phyloP scores from a whole-genome alignment of 805 yeast species.

The Jamesozyma jinghongensis region DNA sequence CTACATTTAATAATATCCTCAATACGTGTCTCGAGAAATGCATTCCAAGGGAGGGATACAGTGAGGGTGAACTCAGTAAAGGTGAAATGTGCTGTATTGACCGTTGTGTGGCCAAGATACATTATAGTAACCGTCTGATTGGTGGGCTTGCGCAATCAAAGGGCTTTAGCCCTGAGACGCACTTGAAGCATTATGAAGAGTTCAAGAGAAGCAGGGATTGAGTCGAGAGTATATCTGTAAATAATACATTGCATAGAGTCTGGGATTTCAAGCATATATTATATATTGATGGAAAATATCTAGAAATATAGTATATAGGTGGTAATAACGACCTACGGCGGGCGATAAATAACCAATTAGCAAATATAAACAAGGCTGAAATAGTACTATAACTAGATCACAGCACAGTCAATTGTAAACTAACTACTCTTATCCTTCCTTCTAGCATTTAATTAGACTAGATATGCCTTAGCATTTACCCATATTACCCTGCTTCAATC shows the following conservation, averaged over 20 bases:
- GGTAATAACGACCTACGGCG: no score
- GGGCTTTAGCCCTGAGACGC: slow-evolving; percentile 39
- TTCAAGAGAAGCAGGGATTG: background rate
- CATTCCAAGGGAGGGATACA: slow-evolving; percentile 65
- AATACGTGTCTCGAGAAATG: slow-evolving; percentile 66
- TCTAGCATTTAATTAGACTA: no score
- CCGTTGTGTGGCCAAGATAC: slow-evolving; percentile 78
- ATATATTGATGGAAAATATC: no score
- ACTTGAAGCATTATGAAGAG: slow-evolving; percentile 30
- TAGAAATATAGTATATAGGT: no score
- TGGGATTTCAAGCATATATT: no score
- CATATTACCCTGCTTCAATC: no score
- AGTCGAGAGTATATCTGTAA: background rate
- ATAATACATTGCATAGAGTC: background rate
- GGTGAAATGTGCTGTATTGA: slow-evolving; percentile 80
- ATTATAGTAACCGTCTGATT: slow-evolving; percentile 55
- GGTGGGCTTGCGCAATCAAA: slow-evolving; percentile 43
- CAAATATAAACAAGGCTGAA: no score
- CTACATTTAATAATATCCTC: slow-evolving; percentile 48
- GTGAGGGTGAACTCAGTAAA: slow-evolving; percentile 74
- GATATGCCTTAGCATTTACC: no score
- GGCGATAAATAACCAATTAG: no score
- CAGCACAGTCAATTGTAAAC: no score
- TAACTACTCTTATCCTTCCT: no score
- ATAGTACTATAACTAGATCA: no score